Conservation (phyloP, 805 yeast species). For the Kuraishia ogatae region DNA sequence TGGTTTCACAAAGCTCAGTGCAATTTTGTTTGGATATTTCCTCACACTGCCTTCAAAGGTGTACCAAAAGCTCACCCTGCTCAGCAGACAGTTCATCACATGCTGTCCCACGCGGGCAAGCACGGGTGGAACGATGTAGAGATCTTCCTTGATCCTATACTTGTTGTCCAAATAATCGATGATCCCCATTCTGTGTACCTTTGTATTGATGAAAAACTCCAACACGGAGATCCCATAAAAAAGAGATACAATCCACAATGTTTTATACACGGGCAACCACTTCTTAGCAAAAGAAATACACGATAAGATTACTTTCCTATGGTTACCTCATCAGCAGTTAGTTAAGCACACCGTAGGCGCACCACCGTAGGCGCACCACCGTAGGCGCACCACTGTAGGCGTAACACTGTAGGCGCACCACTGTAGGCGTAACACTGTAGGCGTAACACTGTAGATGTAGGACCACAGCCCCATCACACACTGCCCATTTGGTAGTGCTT, state of each 20-base stretch:
- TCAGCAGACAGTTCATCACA: slow-evolving; percentile 24
- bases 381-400: too few species aligned
- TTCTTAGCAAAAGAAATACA: not conserved
- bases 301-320: not conserved
- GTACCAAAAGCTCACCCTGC: slow-evolving; percentile 61
- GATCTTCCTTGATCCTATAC: slow-evolving; percentile 41
- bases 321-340: not conserved
- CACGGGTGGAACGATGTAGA: slow-evolving; percentile 37
- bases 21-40: slow-evolving; percentile 40
- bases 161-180: slow-evolving; percentile 38
- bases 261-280: too few species aligned
- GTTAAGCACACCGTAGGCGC: too few species aligned
- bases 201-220: too few species aligned
- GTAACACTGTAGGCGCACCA: too few species aligned
- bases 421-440: too few species aligned
- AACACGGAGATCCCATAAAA: too few species aligned
- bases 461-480: too few species aligned
- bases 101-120: slow-evolving; percentile 32
- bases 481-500: not conserved
- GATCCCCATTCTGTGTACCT: not conserved
- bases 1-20: slow-evolving; percentile 57
- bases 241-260: too few species aligned
- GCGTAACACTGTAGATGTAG: too few species aligned
- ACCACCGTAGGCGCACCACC: too few species aligned
- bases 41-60: slow-evolving; percentile 48